Conservation (phyloP, 1,139 yeast genomes). For the Diutina sp. region DNA sequence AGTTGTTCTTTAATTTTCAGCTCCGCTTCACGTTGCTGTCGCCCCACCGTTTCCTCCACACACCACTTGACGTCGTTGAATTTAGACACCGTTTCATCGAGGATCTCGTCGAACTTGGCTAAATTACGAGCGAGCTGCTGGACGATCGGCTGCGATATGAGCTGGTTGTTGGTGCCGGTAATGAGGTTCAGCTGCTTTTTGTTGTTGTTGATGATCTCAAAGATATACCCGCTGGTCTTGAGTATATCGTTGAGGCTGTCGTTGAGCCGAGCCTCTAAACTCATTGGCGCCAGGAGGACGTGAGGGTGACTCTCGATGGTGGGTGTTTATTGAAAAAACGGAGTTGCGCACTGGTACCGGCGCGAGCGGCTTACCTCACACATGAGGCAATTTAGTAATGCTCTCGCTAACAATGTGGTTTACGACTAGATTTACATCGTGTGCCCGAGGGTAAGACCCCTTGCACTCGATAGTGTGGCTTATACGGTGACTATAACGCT, state of each 20-base stretch:
- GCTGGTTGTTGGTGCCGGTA: conserved; percentile 31
- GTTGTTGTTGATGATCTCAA: conserved; percentile 27
- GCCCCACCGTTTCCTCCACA: conserved; percentile 30
- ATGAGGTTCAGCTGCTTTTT: conserved; percentile 29
- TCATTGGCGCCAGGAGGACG: conserved; percentile 12
- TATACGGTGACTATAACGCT: too few species aligned
- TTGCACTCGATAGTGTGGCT: too few species aligned
- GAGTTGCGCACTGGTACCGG: background rate
- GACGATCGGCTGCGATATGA: conserved; percentile 28
- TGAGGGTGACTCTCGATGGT: background rate
- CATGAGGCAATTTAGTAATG: background rate
- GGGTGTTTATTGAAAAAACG: background rate
- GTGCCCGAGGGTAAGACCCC: too few species aligned
- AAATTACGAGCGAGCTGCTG: conserved; percentile 25
- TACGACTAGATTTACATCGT: too few species aligned
- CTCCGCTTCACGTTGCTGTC: conserved; percentile 30
- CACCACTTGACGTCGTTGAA: conserved; percentile 37
- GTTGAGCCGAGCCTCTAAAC: conserved; percentile 28
- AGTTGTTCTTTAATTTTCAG: conserved; percentile 26
- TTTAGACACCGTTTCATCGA: conserved; percentile 31
- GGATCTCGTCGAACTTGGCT: conserved; percentile 27
- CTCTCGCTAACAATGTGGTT: too few species aligned
- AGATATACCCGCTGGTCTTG: conserved; percentile 30
- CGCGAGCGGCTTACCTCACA: background rate
- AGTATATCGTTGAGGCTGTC: conserved; percentile 29